Conservation (phyloP, 2,329 filamentous ascomycete species). For the Myriosclerotinia curreyana region DNA sequence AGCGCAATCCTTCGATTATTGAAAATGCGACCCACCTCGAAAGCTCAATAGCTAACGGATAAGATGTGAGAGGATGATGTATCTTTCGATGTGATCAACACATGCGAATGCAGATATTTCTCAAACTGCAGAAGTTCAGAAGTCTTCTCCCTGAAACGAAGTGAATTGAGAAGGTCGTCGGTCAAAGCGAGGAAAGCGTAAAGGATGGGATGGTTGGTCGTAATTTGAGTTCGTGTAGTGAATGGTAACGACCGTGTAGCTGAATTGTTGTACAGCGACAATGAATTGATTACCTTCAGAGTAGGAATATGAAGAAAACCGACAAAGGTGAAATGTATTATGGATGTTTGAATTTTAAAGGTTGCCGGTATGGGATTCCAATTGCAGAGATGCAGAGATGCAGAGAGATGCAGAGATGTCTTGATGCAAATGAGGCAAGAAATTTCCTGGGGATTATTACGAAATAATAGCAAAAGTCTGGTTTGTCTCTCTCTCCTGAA, state of each 20-base stretch:
- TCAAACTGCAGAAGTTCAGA: conserved; percentile 17
- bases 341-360: not conserved
- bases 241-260: conserved; percentile 17
- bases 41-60: conserved; percentile 10
- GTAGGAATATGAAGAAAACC: not conserved
- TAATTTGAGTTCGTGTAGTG: not conserved
- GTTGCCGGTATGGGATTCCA: not conserved
- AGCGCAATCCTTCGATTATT: conserved; percentile 12
- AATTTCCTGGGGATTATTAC: conserved; percentile 8
- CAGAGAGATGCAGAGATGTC: too few species aligned
- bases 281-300: conserved; percentile 16
- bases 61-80: not conserved
- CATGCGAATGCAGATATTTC: conserved; percentile 5
- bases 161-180: conserved; percentile 15
- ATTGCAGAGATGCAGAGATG: not conserved
- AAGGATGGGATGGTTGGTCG: conserved; percentile 6
- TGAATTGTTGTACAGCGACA: conserved; percentile 23
- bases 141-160: conserved; percentile 18
- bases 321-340: not conserved
- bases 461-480: not conserved
- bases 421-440: not conserved
- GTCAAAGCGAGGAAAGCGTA: conserved; percentile 22
- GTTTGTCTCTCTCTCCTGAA: conserved; percentile 1
- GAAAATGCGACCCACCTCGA: not conserved
- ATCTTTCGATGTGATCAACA: conserved; percentile 12